Conservation (phyloP, 768 basidiomycete genomes). For the Termitomyces eurrhizus region DNA sequence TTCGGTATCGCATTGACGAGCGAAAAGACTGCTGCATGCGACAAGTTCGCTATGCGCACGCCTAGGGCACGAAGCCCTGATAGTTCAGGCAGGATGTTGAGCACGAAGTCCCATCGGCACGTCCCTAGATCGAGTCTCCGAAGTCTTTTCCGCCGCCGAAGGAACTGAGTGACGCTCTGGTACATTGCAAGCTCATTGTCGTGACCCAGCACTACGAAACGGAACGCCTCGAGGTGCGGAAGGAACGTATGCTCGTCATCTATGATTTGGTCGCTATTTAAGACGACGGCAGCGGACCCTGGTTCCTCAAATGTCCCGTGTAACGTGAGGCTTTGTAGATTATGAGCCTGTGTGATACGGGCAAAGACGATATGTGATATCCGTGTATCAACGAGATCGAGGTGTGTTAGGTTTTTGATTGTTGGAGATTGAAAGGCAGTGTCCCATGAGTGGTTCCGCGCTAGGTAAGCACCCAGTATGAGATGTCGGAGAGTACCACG, state of each 20-base stretch:
- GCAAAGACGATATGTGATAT: constrained; percentile 61
- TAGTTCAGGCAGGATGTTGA: constrained; percentile 47
- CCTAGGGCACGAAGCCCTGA: constrained; percentile 51
- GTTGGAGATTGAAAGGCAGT: constrained; percentile 57
- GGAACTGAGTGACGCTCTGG: constrained; percentile 49
- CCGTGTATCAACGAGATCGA: constrained; percentile 68
- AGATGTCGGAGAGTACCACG: constrained; percentile 54
- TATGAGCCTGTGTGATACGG: constrained; percentile 59
- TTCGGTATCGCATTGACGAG: constrained; percentile 40
- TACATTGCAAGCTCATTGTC: constrained; percentile 53
- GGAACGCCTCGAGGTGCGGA: constrained; percentile 58
- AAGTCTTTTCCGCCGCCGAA: constrained; percentile 43
- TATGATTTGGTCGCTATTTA: constrained; percentile 58
- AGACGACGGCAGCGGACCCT: constrained; percentile 52
- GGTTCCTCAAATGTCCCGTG: constrained; percentile 66
- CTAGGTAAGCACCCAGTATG: constrained; percentile 66
- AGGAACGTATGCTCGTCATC: constrained; percentile 56
- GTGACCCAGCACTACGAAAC: constrained; percentile 61
- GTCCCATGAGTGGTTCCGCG: constrained; percentile 65
- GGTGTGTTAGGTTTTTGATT: constrained; percentile 63
- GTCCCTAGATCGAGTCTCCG: constrained; percentile 57
- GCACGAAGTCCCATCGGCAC: constrained; percentile 63
- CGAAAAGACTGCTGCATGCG: constrained; percentile 28
- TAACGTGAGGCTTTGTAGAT: constrained; percentile 57
- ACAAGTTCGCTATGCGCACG: constrained; percentile 51